Percentiles rank a stretch among this genome's conserved stretches.
Evolutionary conservation across 768 basidiomycete species (phyloP).

Genomic region (Mycena metata): DNA sequence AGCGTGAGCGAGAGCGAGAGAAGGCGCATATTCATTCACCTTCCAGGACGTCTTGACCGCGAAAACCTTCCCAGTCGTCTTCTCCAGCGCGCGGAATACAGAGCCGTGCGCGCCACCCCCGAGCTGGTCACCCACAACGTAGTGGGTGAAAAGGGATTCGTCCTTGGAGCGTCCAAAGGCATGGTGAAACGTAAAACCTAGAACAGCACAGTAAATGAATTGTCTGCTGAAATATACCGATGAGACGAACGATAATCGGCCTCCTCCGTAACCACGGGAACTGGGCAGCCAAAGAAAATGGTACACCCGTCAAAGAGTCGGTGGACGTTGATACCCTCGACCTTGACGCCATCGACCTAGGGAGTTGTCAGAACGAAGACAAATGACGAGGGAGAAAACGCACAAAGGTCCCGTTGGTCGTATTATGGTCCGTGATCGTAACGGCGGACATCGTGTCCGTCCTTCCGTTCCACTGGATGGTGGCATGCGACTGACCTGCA

Average conservation of each 20-base stretch:
- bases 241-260: conserved; percentile 66
- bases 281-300: conserved; percentile 66
- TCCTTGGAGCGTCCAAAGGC: conserved; percentile 25
- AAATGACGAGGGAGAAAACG: conserved; percentile 15
- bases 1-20: neutral
- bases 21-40: neutral
- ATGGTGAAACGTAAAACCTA: conserved; percentile 35
- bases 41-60: conserved; percentile 74
- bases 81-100: conserved; percentile 71
- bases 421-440: conserved; percentile 50
- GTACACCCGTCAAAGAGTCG: conserved; percentile 70
- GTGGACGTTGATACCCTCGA: conserved; percentile 52
- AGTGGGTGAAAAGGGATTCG: conserved; percentile 63
- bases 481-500: conserved; percentile 28
- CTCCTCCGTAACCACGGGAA: conserved; percentile 44
- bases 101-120: conserved; percentile 79
- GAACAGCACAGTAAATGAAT: neutral
- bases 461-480: conserved; percentile 42
- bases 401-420: conserved; percentile 64
- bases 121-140: conserved; percentile 47
- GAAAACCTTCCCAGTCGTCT: conserved; percentile 65
- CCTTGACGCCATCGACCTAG: conserved; percentile 60
- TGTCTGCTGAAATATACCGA: neutral
- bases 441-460: conserved; percentile 44
- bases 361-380: neutral